Evolutionary conservation across 2,329 filamentous ascomycete genomes (phyloP).

Genomic region (Beauveria caledonica): DNA sequence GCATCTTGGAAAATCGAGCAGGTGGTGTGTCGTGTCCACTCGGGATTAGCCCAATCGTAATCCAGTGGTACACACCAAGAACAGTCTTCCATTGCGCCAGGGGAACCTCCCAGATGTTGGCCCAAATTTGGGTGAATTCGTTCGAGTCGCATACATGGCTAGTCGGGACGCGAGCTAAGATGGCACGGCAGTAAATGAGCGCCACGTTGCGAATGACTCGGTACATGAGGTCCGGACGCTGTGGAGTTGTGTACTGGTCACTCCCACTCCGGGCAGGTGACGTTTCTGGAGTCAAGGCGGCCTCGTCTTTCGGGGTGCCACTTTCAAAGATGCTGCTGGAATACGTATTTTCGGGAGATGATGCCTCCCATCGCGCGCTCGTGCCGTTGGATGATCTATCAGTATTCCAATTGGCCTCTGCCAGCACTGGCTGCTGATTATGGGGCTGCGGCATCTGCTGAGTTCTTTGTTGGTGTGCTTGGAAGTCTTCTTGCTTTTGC

Average conservation of each 20-base stretch:
- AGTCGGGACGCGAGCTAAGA: slow-evolving; percentile 34
- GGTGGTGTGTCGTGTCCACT: slow-evolving; percentile 30
- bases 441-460: background rate
- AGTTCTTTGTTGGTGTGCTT: slow-evolving; percentile 8
- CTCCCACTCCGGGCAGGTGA: slow-evolving; percentile 8
- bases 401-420: background rate
- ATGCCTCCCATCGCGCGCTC: slow-evolving; percentile 12
- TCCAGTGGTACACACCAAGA: slow-evolving; percentile 42
- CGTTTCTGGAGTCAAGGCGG: background rate
- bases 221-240: slow-evolving; percentile 35
- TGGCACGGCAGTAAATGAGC: slow-evolving; percentile 39
- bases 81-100: slow-evolving; percentile 37
- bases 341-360: slow-evolving; percentile 8
- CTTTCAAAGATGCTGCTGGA: slow-evolving; percentile 9
- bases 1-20: slow-evolving; percentile 37
- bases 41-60: slow-evolving; percentile 34
- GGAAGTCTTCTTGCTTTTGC: slow-evolving; percentile 7
- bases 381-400: slow-evolving; percentile 9
- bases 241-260: slow-evolving; percentile 14
- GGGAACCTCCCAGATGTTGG: slow-evolving; percentile 37
- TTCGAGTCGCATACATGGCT: slow-evolving; percentile 28
- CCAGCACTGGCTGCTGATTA: background rate
- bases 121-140: slow-evolving; percentile 38
- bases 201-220: slow-evolving; percentile 37
- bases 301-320: slow-evolving; percentile 2